Evolutionary conservation across 1,139 yeast genomes (phyloP).

Genomic region (Yamadazyma friedrichii): DNA sequence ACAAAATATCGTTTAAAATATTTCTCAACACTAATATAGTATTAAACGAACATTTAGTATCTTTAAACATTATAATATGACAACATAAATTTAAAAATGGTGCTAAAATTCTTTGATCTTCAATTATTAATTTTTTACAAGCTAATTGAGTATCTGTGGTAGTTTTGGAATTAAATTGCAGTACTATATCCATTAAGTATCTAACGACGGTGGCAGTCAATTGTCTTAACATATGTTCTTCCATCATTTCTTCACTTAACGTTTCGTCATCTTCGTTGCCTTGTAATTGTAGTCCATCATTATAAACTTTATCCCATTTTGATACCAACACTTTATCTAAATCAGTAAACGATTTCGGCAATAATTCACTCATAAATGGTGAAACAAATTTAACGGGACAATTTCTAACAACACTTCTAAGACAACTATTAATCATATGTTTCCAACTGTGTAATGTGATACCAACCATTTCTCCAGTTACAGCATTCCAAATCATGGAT

Average conservation of each 20-base stretch:
- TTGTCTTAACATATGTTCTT: constrained; percentile 90
- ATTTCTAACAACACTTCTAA: constrained; percentile 81
- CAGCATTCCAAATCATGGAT: constrained; percentile 72
- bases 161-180: constrained; percentile 56
- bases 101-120: constrained; percentile 66
- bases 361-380: constrained; percentile 69
- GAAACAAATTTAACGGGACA: constrained; percentile 76
- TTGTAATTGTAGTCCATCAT: constrained; percentile 66
- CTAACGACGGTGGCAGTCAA: constrained; percentile 92
- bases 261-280: constrained; percentile 78
- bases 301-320: constrained; percentile 75
- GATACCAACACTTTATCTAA: constrained; percentile 66
- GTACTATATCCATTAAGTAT: constrained; percentile 81
- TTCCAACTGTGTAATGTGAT: constrained; percentile 96
- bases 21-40: constrained; percentile 79
- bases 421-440: constrained; percentile 87
- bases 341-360: constrained; percentile 73
- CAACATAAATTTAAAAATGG: constrained; percentile 76
- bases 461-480: constrained; percentile 83
- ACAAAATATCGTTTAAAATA: constrained; percentile 61
- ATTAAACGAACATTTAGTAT: constrained; percentile 89
- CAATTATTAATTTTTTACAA: constrained; percentile 63
- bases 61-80: constrained; percentile 78
- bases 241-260: constrained; percentile 97
- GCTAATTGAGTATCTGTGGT: constrained; percentile 60